These are phyloP conservation scores for Echinochloa phyllopogon DNA, from an alignment of 176 grass and related monocot species.

Conservation along the genomic window DNA sequence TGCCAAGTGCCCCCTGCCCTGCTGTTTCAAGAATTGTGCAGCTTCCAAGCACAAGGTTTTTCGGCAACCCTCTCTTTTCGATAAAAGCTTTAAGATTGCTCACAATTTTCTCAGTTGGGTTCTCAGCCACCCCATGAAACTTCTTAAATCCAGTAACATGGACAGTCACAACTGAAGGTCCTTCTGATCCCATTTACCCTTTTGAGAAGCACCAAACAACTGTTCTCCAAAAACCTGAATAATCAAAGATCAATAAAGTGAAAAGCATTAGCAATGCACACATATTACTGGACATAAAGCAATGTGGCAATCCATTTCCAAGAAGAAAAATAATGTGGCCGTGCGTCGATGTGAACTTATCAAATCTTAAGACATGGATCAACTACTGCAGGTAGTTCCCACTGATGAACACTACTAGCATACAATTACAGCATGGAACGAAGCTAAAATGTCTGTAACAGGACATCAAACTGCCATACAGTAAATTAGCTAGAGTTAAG, in stretches of 20 bases:
- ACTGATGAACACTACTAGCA: conserved; percentile 1
- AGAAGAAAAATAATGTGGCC: not conserved
- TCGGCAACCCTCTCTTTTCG: conserved; percentile 81
- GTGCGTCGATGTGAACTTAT: conserved; percentile 3
- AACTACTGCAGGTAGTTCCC: conserved; percentile 15
- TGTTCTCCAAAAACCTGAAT: conserved; percentile 36
- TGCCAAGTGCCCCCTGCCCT: conserved; percentile 70
- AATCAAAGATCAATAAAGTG: not conserved
- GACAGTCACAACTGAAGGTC: conserved; percentile 81
- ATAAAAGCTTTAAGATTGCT: conserved; percentile 72
- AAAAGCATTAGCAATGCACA: conserved; percentile 36
- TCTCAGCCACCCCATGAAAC: conserved; percentile 91
- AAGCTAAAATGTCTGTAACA: not conserved
- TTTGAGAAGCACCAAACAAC: not conserved
- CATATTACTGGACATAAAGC: conserved; percentile 10
- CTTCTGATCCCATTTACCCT: conserved; percentile 90
- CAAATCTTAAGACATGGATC: conserved; percentile 4
- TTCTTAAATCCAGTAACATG: conserved; percentile 99
- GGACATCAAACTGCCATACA: not conserved
- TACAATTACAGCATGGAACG: not conserved
- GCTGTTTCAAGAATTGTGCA: conserved; percentile 89
- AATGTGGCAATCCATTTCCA: not conserved
- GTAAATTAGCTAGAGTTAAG: not conserved
- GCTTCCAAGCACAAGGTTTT: conserved; percentile 82
- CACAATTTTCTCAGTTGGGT: conserved; percentile 92